Evolutionary conservation across 2,329 filamentous ascomycete species (phyloP).

Genomic region (Aureobasidium sp.): DNA sequence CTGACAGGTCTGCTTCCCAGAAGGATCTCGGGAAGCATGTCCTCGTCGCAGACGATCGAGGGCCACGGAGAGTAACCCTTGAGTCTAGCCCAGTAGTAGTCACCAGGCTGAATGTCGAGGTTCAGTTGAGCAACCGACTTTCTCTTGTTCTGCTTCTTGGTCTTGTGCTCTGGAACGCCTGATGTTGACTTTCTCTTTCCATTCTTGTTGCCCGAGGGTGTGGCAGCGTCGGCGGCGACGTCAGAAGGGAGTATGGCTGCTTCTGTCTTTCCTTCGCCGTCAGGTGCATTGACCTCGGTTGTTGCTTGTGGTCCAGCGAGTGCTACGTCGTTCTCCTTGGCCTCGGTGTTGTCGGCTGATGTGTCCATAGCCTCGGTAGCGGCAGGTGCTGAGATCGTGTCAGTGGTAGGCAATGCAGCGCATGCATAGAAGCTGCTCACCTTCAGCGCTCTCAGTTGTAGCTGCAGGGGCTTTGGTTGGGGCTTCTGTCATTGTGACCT

Average conservation of each 20-base stretch:
- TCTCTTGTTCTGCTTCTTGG: constrained; percentile 79
- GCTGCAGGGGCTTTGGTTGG: neutral
- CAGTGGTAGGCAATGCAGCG: neutral
- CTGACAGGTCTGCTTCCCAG: constrained; percentile 74
- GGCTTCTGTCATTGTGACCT: constrained; percentile 8
- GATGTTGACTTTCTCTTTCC: constrained; percentile 51
- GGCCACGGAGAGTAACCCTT: constrained; percentile 96
- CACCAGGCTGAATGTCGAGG: constrained; percentile 76
- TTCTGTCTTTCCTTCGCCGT: constrained; percentile 14
- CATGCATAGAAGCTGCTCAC: neutral
- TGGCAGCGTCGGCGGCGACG: constrained; percentile 11
- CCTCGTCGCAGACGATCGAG: constrained; percentile 85
- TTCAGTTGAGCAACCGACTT: constrained; percentile 60
- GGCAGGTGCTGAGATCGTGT: neutral
- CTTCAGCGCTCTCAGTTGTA: neutral
- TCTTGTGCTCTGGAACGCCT: constrained; percentile 56
- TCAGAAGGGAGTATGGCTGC: constrained; percentile 10
- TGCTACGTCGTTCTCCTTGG: neutral
- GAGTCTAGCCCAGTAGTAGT: constrained; percentile 86
- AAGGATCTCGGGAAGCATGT: constrained; percentile 77
- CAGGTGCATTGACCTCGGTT: constrained; percentile 15
- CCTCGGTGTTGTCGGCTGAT: neutral
- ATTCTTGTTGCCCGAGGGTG: constrained; percentile 23
- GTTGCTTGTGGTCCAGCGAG: constrained; percentile 14
- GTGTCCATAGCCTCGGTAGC: constrained; percentile 1